Evolutionary conservation across 2,329 filamentous ascomycete species (phyloP).

Genomic region (Epichloe glyceriae): DNA sequence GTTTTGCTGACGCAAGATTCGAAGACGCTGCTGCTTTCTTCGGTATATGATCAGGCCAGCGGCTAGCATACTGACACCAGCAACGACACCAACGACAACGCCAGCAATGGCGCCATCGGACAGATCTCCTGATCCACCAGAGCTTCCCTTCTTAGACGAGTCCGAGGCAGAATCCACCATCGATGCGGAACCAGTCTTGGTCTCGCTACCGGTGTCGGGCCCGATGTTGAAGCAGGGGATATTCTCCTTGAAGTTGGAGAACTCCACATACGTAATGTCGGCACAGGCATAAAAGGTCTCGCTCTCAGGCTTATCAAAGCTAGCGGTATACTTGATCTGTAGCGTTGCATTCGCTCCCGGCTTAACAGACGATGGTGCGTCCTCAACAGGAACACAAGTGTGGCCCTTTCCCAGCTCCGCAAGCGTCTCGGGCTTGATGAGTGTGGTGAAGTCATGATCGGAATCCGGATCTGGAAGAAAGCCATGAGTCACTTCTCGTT

Average conservation of each 20-base stretch:
- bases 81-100: constrained; percentile 56
- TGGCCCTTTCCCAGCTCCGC: no score
- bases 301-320: constrained; percentile 28
- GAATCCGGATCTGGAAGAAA: no score
- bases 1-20: constrained; percentile 12
- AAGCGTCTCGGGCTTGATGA: no score
- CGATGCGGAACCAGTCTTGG: constrained; percentile 6
- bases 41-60: constrained; percentile 43
- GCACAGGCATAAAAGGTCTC: constrained; percentile 37
- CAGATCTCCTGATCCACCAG: constrained; percentile 25
- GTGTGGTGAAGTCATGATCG: no score
- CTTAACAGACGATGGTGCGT: no score
- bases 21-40: constrained; percentile 16
- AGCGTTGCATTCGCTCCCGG: no score
- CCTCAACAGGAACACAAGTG: no score
- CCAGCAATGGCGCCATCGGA: constrained; percentile 62
- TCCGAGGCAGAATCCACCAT: constrained; percentile 6
- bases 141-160: constrained; percentile 14
- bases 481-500: no score
- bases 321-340: constrained; percentile 2
- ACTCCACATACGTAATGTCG: constrained; percentile 30
- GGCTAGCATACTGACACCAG: constrained; percentile 47
- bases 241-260: constrained; percentile 18
- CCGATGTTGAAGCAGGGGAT: constrained; percentile 33
- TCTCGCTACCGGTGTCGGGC: constrained; percentile 10